phyloP scores from a whole-genome alignment of 2,329 filamentous ascomycete genomes.

The Penicillium expansum region DNA sequence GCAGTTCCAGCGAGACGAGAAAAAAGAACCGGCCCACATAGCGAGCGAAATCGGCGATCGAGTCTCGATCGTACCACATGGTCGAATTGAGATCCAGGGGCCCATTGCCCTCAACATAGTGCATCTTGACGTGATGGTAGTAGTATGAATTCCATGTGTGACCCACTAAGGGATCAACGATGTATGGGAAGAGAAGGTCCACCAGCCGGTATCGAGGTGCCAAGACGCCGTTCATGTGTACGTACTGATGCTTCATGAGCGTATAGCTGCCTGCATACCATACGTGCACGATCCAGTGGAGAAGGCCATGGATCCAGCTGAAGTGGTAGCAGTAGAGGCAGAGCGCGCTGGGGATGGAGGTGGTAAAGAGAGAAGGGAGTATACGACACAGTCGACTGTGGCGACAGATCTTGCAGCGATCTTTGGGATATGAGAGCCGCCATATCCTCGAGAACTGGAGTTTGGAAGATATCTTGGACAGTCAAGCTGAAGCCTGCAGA shows the following conservation, averaged over 20 bases:
- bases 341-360: neutral
- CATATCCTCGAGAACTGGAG: constrained; percentile 3
- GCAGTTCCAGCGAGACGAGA: neutral
- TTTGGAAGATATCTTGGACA: constrained; percentile 26
- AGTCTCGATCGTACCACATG: neutral
- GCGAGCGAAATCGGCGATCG: neutral
- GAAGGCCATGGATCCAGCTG: neutral
- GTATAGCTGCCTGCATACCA: neutral
- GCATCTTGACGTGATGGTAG: neutral
- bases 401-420: too few species aligned
- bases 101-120: neutral
- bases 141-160: neutral
- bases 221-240: neutral
- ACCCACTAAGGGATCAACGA: neutral
- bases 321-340: neutral
- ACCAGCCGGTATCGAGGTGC: neutral
- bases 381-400: too few species aligned
- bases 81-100: neutral
- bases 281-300: neutral
- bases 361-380: neutral
- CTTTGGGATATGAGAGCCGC: too few species aligned
- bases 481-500: constrained; percentile 16
- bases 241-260: neutral
- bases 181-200: neutral
- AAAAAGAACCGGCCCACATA: neutral